Evolutionary conservation across 345 rosid species (phyloP).

Genomic region (Eucalyptus albens): DNA sequence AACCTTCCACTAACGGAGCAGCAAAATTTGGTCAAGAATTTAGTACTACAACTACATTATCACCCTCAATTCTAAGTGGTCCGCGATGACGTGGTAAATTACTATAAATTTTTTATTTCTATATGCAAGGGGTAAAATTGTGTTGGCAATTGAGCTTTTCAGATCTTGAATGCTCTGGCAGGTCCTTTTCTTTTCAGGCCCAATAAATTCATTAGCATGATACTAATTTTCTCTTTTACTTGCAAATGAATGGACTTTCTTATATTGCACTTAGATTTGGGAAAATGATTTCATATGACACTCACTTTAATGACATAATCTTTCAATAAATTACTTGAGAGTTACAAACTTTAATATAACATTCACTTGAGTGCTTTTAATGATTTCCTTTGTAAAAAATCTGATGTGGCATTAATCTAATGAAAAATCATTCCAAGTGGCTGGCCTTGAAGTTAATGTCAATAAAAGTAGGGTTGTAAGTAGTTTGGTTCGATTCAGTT

Average conservation of each 20-base stretch:
- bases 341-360: too few species aligned
- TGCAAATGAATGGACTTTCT: too few species aligned
- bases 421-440: background rate
- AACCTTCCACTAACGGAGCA: background rate
- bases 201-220: background rate
- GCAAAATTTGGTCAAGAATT: background rate
- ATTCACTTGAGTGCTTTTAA: background rate
- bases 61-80: background rate
- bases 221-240: background rate
- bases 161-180: background rate
- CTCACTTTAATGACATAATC: too few species aligned
- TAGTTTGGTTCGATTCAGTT: rapidly evolving
- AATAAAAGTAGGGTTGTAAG: background rate
- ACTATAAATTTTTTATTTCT: background rate
- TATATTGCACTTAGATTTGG: too few species aligned
- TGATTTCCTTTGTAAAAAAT: background rate
- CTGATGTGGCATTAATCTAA: background rate
- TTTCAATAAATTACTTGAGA: too few species aligned
- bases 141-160: background rate
- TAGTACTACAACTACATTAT: background rate
- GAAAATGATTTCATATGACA: too few species aligned
- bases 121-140: background rate
- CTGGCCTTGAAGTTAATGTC: background rate
- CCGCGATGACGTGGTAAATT: background rate
- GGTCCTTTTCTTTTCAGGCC: background rate